Evolutionary conservation across 2,329 filamentous ascomycete species (phyloP).

Genomic region (Pestalotiopsis sp.): DNA sequence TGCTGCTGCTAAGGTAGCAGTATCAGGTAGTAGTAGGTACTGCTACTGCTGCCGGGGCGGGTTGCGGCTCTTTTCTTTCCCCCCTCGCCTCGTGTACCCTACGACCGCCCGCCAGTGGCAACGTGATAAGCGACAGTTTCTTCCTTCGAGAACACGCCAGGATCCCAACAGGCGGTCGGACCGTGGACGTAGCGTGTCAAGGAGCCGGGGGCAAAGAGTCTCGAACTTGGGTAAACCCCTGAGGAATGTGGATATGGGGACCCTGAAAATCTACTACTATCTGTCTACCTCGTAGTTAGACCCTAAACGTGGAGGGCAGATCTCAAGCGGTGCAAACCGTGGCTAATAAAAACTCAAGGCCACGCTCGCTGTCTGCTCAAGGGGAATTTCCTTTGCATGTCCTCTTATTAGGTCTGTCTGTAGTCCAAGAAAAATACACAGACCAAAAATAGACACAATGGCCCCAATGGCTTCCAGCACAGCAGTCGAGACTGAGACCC

Average conservation of each 20-base stretch:
- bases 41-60: neutral
- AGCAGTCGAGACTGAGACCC: constrained; percentile 8
- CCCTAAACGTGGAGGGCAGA: constrained; percentile 3
- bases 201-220: neutral
- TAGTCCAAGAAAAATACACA: neutral
- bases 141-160: constrained; percentile 3
- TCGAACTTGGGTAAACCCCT: neutral
- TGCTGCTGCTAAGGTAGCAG: too few species aligned
- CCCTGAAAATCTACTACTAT: constrained; percentile 6
- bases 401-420: constrained; percentile 1
- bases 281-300: neutral
- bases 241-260: neutral
- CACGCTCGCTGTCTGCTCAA: neutral
- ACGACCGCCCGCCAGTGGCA: neutral
- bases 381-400: constrained; percentile 1
- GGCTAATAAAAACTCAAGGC: constrained; percentile 4
- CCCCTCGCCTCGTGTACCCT: too few species aligned
- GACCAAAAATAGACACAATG: neutral
- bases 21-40: too few species aligned
- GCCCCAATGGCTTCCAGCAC: constrained; percentile 5
- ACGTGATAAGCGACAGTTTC: neutral
- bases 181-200: neutral
- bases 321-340: neutral
- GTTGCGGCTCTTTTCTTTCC: neutral
- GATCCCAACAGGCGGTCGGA: constrained; percentile 4